These are phyloP conservation scores for Metschnikowia cubensis DNA, from an alignment of 805 yeast genomes.

Conservation along the genomic window DNA sequence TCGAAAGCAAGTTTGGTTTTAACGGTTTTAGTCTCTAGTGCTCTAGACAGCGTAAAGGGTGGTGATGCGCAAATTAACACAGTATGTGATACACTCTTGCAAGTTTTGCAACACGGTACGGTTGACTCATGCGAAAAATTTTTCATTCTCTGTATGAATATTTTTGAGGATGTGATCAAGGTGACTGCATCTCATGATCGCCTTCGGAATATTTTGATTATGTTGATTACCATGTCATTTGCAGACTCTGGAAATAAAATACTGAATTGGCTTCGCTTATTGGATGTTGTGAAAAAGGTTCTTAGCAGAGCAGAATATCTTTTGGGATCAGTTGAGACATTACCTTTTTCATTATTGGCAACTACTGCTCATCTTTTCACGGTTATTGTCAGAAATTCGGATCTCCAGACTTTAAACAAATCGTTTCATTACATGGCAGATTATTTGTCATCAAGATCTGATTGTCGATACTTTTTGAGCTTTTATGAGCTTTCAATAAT, in stretches of 20 bases:
- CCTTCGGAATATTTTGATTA: slow-evolving; percentile 25
- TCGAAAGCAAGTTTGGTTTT: slow-evolving; percentile 60
- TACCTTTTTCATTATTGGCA: slow-evolving; percentile 14
- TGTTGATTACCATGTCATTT: slow-evolving; percentile 49
- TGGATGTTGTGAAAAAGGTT: slow-evolving; percentile 20
- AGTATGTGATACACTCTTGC: slow-evolving; percentile 56
- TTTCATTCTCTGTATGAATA: slow-evolving; percentile 30
- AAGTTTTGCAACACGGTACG: slow-evolving; percentile 50
- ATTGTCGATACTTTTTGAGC: slow-evolving; percentile 38
- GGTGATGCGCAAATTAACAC: slow-evolving; percentile 21
- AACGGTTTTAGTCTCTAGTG: slow-evolving; percentile 37
- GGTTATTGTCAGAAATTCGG: slow-evolving; percentile 53
- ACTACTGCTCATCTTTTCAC: slow-evolving; percentile 44
- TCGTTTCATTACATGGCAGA: slow-evolving; percentile 43
- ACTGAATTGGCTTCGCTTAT: slow-evolving; percentile 44
- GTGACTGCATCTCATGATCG: not conserved
- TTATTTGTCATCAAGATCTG: slow-evolving; percentile 28
- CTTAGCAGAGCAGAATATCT: slow-evolving; percentile 16
- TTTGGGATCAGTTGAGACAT: slow-evolving; percentile 1
- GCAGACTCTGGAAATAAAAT: slow-evolving; percentile 71
- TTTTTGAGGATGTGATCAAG: slow-evolving; percentile 16
- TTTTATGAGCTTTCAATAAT: slow-evolving; percentile 46
- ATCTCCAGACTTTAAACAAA: slow-evolving; percentile 43
- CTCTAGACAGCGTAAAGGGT: slow-evolving; percentile 10
- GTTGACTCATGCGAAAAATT: slow-evolving; percentile 44